Conservation (phyloP, 768 basidiomycete species). For the Podaxis sp. region DNA sequence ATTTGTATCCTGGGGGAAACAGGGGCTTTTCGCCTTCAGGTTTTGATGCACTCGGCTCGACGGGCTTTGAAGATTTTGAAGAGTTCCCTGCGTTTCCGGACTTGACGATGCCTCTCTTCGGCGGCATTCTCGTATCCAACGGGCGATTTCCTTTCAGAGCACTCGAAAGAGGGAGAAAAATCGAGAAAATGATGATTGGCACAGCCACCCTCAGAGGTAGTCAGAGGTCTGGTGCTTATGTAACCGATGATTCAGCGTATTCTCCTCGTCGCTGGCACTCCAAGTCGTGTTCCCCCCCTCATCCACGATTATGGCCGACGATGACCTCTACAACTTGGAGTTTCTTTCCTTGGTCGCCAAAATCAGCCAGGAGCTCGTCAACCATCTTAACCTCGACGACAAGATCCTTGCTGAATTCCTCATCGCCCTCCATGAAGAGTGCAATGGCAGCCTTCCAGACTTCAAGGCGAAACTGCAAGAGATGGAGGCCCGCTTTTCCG, state of each 20-base stretch:
- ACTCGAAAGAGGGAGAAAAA: not conserved
- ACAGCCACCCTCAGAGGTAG: constrained; percentile 9
- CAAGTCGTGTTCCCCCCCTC: constrained; percentile 9
- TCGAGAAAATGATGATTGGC: not conserved
- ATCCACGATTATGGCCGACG: constrained; percentile 51
- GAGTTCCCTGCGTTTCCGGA: constrained; percentile 92
- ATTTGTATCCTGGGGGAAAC: constrained; percentile 85
- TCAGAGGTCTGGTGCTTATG: constrained; percentile 10
- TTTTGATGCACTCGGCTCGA: constrained; percentile 39
- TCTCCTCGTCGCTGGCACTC: not conserved
- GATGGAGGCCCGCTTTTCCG: constrained; percentile 81
- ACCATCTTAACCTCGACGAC: constrained; percentile 82
- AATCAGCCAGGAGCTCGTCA: constrained; percentile 91
- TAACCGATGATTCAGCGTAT: constrained; percentile 1
- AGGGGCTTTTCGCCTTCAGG: constrained; percentile 36
- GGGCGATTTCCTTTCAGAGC: not conserved
- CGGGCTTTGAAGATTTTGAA: constrained; percentile 47
- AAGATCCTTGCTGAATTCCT: constrained; percentile 95
- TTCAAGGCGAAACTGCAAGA: constrained; percentile 83
- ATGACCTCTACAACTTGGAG: constrained; percentile 91
- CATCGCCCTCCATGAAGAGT: constrained; percentile 83
- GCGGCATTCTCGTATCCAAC: constrained; percentile 52
- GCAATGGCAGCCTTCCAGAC: constrained; percentile 65
- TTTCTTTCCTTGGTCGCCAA: constrained; percentile 87
- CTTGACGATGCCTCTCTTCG: constrained; percentile 76